Evolutionary conservation across 441 rosid genomes (phyloP).

Genomic region (Geranium incanum): DNA sequence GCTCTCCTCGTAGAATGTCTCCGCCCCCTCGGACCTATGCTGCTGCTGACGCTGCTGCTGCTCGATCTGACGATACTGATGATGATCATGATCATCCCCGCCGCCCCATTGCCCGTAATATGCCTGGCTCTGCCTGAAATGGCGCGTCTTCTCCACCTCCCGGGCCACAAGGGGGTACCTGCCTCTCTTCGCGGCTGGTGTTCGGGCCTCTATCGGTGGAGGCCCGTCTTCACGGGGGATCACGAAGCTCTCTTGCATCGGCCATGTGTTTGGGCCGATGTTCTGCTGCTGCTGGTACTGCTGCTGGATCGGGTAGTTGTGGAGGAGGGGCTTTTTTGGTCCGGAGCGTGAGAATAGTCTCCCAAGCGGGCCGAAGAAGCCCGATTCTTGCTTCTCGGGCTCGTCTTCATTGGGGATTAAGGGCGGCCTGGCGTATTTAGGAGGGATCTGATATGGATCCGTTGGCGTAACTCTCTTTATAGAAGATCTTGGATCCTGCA

Average conservation of each 20-base stretch:
- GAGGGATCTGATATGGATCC: constrained; percentile 65
- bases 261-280: constrained; percentile 44
- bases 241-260: constrained; percentile 70
- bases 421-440: constrained; percentile 54
- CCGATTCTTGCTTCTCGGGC: constrained; percentile 53
- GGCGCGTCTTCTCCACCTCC: constrained; percentile 29
- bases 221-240: constrained; percentile 76
- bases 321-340: constrained; percentile 34
- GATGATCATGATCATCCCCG: constrained; percentile 26
- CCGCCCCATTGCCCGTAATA: constrained; percentile 38
- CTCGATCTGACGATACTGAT: constrained; percentile 30
- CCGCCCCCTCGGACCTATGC: constrained; percentile 38
- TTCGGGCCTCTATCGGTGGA: constrained; percentile 57
- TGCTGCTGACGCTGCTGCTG: constrained; percentile 39
- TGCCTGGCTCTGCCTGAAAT: constrained; percentile 40
- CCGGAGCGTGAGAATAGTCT: constrained; percentile 52
- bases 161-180: constrained; percentile 31
- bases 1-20: constrained; percentile 58
- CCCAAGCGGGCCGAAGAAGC: constrained; percentile 61
- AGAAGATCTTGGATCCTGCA: constrained; percentile 41
- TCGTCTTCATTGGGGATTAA: constrained; percentile 62
- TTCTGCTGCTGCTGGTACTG: constrained; percentile 32
- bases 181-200: constrained; percentile 39
- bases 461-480: constrained; percentile 33
- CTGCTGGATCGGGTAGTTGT: constrained; percentile 36